Conservation (phyloP, 768 basidiomycete species). For the Chiua virens region DNA sequence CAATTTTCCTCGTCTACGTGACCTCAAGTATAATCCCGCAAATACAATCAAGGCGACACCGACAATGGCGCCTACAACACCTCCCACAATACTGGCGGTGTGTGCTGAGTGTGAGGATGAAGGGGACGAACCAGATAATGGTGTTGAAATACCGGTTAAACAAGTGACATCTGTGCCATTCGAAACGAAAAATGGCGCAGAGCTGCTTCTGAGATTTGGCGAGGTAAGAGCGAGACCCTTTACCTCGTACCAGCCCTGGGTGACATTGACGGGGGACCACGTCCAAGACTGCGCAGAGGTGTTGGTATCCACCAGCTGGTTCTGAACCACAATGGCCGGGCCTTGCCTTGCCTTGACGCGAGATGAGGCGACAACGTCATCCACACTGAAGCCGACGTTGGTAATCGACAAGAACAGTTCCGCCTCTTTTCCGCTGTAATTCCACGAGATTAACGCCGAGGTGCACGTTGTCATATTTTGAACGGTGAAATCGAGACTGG, state of each 20-base stretch:
- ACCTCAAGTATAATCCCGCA: conserved; percentile 32
- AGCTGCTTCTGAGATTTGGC: conserved; percentile 11
- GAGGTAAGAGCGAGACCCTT: conserved; percentile 16
- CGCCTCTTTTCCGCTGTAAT: conserved; percentile 34
- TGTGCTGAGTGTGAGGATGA: conserved; percentile 30
- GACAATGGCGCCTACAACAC: conserved; percentile 46
- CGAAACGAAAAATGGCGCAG: conserved; percentile 35
- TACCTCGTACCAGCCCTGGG: conserved; percentile 49
- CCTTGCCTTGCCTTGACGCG: background rate
- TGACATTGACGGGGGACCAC: conserved; percentile 48
- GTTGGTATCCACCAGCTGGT: conserved; percentile 27
- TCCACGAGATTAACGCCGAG: conserved; percentile 37
- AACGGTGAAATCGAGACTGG: conserved; percentile 23
- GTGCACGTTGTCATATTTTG: conserved; percentile 37
- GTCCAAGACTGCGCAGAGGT: conserved; percentile 29
- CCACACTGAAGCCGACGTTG: conserved; percentile 34
- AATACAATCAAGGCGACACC: conserved; percentile 36
- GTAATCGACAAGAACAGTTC: conserved; percentile 38
- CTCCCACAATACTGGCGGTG: conserved; percentile 50
- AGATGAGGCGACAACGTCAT: conserved; percentile 18
- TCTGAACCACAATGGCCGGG: conserved; percentile 9
- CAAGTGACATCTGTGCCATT: conserved; percentile 40
- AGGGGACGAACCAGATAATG: conserved; percentile 17
- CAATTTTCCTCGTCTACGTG: conserved; percentile 18
- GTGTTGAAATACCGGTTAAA: conserved; percentile 17